These are phyloP conservation scores for Conticribra weissflogii DNA, from an alignment of 108 stramenopile genomes.

Conservation along the genomic window DNA sequence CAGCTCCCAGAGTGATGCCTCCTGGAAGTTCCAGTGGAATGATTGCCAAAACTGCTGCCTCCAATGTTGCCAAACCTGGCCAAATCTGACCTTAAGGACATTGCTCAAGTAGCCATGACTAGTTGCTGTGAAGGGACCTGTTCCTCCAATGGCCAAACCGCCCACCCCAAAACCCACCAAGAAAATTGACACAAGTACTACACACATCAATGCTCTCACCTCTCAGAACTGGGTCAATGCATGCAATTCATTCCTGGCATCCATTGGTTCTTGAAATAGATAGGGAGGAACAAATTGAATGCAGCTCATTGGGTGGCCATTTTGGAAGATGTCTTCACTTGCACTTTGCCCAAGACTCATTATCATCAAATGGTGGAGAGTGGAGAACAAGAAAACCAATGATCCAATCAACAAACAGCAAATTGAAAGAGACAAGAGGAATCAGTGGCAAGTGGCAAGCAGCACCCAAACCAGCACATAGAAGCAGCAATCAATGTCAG, in stretches of 20 bases:
- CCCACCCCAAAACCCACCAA: conserved; percentile 7
- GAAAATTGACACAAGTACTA: conserved; percentile 73
- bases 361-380: conserved; percentile 64
- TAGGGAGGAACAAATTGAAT: conserved; percentile 72
- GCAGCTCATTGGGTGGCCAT: conserved; percentile 82
- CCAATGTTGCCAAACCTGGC: no score
- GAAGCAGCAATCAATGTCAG: no score
- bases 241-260: conserved; percentile 51
- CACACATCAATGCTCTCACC: conserved; percentile 83
- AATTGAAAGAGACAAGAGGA: no score
- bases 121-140: conserved; percentile 26
- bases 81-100: conserved; percentile 77
- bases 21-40: no score
- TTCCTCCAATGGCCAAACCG: conserved; percentile 8
- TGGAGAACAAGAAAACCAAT: conserved; percentile 8
- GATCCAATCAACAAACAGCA: no score
- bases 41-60: no score
- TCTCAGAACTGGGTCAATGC: conserved; percentile 87
- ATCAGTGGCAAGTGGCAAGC: no score
- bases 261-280: conserved; percentile 62
- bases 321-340: conserved; percentile 76
- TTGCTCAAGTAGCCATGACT: conserved; percentile 78
- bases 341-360: conserved; percentile 70
- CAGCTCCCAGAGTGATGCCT: no score
- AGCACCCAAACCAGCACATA: no score